Conservation (phyloP, 306 rosid species). For the Quercus alba region DNA sequence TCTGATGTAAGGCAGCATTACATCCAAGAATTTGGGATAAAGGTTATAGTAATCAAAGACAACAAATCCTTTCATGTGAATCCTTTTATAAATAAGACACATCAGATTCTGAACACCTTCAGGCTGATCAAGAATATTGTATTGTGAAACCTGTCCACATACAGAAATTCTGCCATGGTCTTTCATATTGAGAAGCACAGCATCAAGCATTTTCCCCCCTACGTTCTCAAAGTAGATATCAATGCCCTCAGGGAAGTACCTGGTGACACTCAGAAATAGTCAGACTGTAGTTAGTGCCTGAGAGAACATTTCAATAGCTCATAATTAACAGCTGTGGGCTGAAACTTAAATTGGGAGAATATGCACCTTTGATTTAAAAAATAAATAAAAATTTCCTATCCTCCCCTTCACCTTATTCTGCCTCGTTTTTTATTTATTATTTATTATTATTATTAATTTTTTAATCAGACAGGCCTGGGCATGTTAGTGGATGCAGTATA, state of each 20-base stretch:
- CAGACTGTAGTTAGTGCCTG: not conserved
- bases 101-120: constrained; percentile 12
- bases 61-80: constrained; percentile 16
- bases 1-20: constrained; percentile 4
- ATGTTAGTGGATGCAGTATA: too few relatives aligned
- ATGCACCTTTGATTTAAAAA: too few relatives aligned
- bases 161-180: constrained; percentile 8
- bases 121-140: not conserved
- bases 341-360: too few relatives aligned
- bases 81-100: constrained; percentile 3
- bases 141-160: constrained; percentile 16
- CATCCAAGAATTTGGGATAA: constrained; percentile 16
- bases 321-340: too few relatives aligned
- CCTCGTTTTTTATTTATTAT: too few relatives aligned
- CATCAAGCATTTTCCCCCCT: constrained; percentile 11
- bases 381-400: too few relatives aligned
- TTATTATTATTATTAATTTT: too few relatives aligned
- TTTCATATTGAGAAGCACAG: constrained; percentile 11
- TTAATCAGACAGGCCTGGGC: too few relatives aligned
- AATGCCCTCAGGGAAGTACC: constrained; percentile 23
- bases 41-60: not conserved
- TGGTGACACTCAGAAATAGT: not conserved
- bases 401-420: too few relatives aligned
- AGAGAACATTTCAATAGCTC: too few relatives aligned
- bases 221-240: constrained; percentile 24